Evolutionary conservation across 305 asterid genomes (phyloP).

Genomic region (Solanum hybrid): DNA sequence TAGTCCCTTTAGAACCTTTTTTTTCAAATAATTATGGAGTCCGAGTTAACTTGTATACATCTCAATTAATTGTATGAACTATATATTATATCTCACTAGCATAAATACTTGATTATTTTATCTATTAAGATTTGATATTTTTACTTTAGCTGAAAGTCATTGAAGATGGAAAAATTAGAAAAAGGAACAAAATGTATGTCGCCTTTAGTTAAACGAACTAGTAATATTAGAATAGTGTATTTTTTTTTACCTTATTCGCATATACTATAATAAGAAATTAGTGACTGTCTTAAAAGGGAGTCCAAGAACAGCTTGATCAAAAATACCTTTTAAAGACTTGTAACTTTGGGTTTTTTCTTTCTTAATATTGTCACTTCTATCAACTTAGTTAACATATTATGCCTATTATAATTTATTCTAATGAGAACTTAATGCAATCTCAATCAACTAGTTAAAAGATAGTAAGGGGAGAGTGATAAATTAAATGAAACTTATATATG

Average conservation of each 20-base stretch:
- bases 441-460: not conserved
- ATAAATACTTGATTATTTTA: not conserved
- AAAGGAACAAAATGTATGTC: not conserved
- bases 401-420: not conserved
- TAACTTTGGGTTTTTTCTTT: not conserved
- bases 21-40: not conserved
- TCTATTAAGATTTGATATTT: not conserved
- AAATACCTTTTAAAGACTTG: not conserved
- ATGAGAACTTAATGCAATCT: not conserved
- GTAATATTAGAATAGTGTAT: not conserved
- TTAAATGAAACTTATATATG: not conserved
- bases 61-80: not conserved
- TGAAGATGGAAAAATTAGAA: not conserved
- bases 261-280: not conserved
- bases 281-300: not conserved
- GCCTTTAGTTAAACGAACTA: not conserved
- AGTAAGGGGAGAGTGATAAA: not conserved
- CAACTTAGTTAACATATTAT: not conserved
- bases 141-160: not conserved
- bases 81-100: not conserved
- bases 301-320: not conserved
- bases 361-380: not conserved
- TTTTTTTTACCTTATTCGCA: not conserved
- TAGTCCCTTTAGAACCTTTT: not conserved
- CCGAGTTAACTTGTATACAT: rapidly evolving